Base-by-base conservation (phyloP, 2,329 filamentous ascomycete species). In the Cryphonectria carpinicola region DNA sequence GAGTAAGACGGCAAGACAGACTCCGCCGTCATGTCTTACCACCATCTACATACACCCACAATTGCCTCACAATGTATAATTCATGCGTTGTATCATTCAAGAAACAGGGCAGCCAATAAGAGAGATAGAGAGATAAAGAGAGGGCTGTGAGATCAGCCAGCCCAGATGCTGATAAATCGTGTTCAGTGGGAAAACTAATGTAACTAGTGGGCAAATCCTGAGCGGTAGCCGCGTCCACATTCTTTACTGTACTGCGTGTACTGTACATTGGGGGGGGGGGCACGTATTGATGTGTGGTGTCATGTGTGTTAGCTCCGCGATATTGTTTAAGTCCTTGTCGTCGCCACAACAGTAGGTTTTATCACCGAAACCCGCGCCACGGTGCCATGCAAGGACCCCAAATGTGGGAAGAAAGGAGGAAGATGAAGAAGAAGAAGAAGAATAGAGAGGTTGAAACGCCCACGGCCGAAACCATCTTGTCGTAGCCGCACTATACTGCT, bases 1-100 rank as follows among this genome's bases (percentile, higher is more conserved):
- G 69, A 71, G 66, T 71, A 71, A 71, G 69, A 71, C 41, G 32
- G 46, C 52, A 41, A 65, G 52, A 68, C 66, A 65, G 25, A 41
- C 52, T 66, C 46, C 52, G 54, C 17, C 54, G 43, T 39, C 19
- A 65, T 68, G 65, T 70, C 69, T 70, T 61, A 70, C 66, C 67
- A 66, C 67, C 69, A 61, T 41, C 60, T 32, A 32, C 32, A 32
- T 2, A 32, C 52, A 22, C n/a, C 35, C 32, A 61, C 6, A 11
- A 39, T 46, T 37, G 65, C 56, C 46, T 61, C 37, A 43, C 32
- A 22, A 35, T 25, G 58, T 41, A 71, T 71, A 68, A 49, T 61
- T 41, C 54, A 49, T 63, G 66, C 60, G 52, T 68, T 28, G 14
- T 71, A 66, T 66, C 25, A 63, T 52, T 19, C 6, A 14, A 56